Percentiles rank a stretch among this genome's conserved stretches.
Conservation (phyloP, 441 rosid species). For the Eruca vesicaria region DNA sequence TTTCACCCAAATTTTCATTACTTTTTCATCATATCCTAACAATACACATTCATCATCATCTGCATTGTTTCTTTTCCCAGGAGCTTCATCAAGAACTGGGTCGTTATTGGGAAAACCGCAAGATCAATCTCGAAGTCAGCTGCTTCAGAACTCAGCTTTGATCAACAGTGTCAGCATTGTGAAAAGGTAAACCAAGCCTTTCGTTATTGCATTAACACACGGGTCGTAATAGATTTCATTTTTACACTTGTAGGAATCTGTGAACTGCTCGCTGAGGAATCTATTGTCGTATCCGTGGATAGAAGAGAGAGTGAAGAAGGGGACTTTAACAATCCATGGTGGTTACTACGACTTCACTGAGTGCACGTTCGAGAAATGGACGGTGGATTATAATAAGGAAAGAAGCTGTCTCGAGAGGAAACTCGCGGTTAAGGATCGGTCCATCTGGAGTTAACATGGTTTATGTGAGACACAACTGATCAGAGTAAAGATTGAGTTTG, state of each 20-base stretch:
- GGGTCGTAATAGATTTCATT: neutral
- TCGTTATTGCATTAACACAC: neutral
- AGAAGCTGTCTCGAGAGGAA: constrained; percentile 28
- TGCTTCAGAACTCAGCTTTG: constrained; percentile 60
- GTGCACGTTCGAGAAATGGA: constrained; percentile 88
- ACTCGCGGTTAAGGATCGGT: constrained; percentile 42
- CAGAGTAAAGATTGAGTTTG: neutral
- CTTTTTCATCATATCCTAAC: neutral
- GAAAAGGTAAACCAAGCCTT: constrained; percentile 57
- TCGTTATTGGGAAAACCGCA: constrained; percentile 67
- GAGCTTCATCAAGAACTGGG: constrained; percentile 78
- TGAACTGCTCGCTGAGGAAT: constrained; percentile 59
- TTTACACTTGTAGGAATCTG: constrained; percentile 56
- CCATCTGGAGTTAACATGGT: constrained; percentile 51
- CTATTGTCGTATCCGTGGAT: constrained; percentile 83
- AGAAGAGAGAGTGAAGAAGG: constrained; percentile 60
- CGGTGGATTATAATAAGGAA: constrained; percentile 56
- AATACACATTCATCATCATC: neutral
- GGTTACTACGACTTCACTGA: constrained; percentile 71
- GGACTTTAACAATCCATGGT: constrained; percentile 64
- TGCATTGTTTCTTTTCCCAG: constrained; percentile 25
- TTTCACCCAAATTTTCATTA: neutral
- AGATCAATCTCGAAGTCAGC: constrained; percentile 51
- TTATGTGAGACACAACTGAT: neutral
- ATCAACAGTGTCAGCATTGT: constrained; percentile 74